Conservation (phyloP, 192 early-diverging fungal species). For the Entomortierella chlamydospora region DNA sequence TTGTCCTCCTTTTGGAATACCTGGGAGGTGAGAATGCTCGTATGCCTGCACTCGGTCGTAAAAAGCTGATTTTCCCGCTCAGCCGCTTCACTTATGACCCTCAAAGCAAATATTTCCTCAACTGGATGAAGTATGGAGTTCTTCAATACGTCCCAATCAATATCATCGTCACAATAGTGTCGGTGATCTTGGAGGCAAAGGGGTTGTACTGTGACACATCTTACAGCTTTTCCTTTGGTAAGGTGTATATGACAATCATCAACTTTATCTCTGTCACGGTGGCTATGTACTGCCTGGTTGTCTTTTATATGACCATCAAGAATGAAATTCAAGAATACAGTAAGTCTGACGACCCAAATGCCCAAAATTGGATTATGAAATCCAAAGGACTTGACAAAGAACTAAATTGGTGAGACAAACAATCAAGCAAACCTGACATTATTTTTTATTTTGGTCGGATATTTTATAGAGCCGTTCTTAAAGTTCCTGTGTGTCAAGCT, state of each 20-base stretch:
- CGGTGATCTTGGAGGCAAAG: slow-evolving; percentile 69
- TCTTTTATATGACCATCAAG: slow-evolving; percentile 72
- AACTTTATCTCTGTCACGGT: slow-evolving; percentile 72
- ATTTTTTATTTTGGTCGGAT: too few species aligned
- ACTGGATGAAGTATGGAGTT: slow-evolving; percentile 71
- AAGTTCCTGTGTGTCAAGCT: slow-evolving; percentile 59
- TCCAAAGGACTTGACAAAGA: neutral
- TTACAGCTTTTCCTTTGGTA: slow-evolving; percentile 69
- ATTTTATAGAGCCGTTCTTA: slow-evolving; percentile 54
- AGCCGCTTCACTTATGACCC: slow-evolving; percentile 71
- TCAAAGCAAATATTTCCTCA: slow-evolving; percentile 61
- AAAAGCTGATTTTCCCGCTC: slow-evolving; percentile 73
- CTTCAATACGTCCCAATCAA: slow-evolving; percentile 79
- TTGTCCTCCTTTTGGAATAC: slow-evolving; percentile 75
- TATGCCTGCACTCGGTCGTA: slow-evolving; percentile 44
- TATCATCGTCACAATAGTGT: slow-evolving; percentile 66
- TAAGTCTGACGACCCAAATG: too few species aligned
- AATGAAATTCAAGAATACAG: slow-evolving; percentile 62
- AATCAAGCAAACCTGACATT: too few species aligned
- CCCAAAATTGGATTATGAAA: neutral
- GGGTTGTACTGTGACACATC: slow-evolving; percentile 70
- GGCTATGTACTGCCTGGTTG: slow-evolving; percentile 77
- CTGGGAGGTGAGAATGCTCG: slow-evolving; percentile 64
- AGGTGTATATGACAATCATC: slow-evolving; percentile 71
- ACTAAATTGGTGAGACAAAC: neutral